Evolutionary conservation across 768 basidiomycete genomes (phyloP), one percentile per base, ranked within the genome.

Genomic region (Lactarius sp.): DNA sequence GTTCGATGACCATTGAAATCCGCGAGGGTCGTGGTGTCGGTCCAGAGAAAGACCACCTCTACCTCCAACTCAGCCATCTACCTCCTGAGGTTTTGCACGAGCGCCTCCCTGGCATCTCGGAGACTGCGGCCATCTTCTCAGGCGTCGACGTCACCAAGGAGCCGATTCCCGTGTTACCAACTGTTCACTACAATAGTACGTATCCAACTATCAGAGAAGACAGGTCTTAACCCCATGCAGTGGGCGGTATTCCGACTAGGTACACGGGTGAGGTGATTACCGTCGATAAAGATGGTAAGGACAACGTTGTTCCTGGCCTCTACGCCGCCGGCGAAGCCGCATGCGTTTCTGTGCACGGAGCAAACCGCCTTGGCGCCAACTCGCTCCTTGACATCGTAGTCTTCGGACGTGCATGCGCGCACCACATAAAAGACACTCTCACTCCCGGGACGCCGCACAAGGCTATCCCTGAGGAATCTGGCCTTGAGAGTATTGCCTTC

Each of bases 131-230:
- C 61, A 98, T 99, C 74, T 99, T 99, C 79, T 84, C 92, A 69
- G 97, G 97, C 74, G 97, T 98, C 65, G 97, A 99, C 76, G 97
- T 99, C 61, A 98, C 97, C 66, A 98, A 99, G 80, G 96, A 98
- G 75, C 97, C 97, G 41, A 99, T 99, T 71, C 97, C 97, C 42
- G 97, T 99, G 33, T 77, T 99, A 66, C 97, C 97, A 36, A 99
- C 97, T 46, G 97, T 97, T 39, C 96, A 98, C 77, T 98, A 98
- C 78, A 98, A 98, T 76, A 94, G 94, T 96, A 75, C 78, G 92
- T 80, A 13, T 20, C 49, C 34, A 42, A 2, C 22, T 4, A 16
- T 12, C 31, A 9, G 20, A 16, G 16, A 50, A 46, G 41, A 0
- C 9, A 56, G 27, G 51, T 62, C 69, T 75, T 65, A 60, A 63